Conservation (phyloP, 257 asterid genomes). For the Dorcoceras hygrometricum region DNA sequence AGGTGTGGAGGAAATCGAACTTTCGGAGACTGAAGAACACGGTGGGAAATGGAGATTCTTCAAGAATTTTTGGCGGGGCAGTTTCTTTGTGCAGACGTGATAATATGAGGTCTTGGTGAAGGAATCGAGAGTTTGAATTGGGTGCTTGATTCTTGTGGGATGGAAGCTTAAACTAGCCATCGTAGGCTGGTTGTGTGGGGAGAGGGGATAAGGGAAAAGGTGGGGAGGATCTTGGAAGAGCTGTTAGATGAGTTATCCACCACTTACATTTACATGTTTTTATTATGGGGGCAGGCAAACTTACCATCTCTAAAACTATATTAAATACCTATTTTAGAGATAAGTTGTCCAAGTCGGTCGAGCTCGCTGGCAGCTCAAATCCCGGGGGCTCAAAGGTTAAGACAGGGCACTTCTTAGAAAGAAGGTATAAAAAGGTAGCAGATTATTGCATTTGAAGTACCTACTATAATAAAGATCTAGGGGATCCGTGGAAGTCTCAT, state of each 20-base stretch:
- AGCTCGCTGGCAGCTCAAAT: too few relatives aligned
- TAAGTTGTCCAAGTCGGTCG: too few relatives aligned
- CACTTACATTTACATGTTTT: constrained; percentile 10
- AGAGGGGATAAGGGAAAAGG: constrained; percentile 28
- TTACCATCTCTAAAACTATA: too few relatives aligned
- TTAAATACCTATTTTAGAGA: too few relatives aligned
- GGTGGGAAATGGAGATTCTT: constrained; percentile 35
- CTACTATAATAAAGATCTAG: too few relatives aligned
- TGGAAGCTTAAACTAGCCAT: constrained; percentile 72
- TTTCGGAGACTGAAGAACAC: constrained; percentile 55
- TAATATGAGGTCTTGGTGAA: constrained; percentile 32
- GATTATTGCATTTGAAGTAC: too few relatives aligned
- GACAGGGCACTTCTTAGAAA: too few relatives aligned
- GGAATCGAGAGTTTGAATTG: constrained; percentile 37
- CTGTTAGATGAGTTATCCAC: constrained; percentile 43
- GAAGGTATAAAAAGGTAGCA: too few relatives aligned
- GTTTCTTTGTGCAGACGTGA: constrained; percentile 23
- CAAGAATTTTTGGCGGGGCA: constrained; percentile 19
- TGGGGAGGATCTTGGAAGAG: constrained; percentile 22
- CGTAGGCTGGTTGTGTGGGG: constrained; percentile 22
- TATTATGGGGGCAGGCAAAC: too few relatives aligned
- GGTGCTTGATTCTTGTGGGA: constrained; percentile 45
- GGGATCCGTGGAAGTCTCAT: too few relatives aligned
- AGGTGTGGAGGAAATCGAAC: constrained; percentile 60
- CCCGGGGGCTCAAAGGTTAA: too few relatives aligned